Conservation (phyloP, 305 asterid genomes). For the Salvia sclarea region DNA sequence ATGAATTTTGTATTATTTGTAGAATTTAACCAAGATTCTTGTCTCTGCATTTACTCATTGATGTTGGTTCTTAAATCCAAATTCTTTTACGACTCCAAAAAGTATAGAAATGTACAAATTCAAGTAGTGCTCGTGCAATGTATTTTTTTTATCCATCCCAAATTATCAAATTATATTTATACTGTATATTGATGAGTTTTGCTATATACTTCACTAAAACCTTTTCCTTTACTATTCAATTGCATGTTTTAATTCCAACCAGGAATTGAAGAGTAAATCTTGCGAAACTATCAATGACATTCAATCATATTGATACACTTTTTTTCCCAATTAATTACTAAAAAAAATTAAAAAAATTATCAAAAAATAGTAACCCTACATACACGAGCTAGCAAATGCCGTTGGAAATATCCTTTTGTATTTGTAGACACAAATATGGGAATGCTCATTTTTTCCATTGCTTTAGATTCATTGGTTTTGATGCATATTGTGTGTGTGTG, state of each 20-base stretch:
- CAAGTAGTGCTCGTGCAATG: too few relatives aligned
- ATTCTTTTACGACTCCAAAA: too few relatives aligned
- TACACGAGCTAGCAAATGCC: background rate
- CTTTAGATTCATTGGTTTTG: constrained; percentile 5
- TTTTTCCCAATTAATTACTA: background rate
- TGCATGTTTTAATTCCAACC: background rate
- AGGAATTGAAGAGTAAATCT: background rate
- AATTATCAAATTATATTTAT: too few relatives aligned
- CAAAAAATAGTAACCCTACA: background rate
- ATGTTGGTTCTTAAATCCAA: too few relatives aligned
- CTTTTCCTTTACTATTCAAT: background rate
- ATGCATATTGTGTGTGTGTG: background rate
- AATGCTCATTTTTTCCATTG: constrained; percentile 17
- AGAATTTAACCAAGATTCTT: too few relatives aligned
- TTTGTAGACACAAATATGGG: constrained; percentile 9
- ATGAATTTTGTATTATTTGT: too few relatives aligned
- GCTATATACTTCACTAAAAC: too few relatives aligned
- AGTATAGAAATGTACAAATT: too few relatives aligned
- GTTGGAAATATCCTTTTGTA: constrained; percentile 7
- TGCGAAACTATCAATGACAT: background rate
- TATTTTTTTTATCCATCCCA: too few relatives aligned
- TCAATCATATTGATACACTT: background rate
- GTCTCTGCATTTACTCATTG: too few relatives aligned
- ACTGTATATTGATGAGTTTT: background rate
- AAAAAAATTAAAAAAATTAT: background rate